phyloP scores from a whole-genome alignment of 805 yeast species.

The Lachancea dasiensis region DNA sequence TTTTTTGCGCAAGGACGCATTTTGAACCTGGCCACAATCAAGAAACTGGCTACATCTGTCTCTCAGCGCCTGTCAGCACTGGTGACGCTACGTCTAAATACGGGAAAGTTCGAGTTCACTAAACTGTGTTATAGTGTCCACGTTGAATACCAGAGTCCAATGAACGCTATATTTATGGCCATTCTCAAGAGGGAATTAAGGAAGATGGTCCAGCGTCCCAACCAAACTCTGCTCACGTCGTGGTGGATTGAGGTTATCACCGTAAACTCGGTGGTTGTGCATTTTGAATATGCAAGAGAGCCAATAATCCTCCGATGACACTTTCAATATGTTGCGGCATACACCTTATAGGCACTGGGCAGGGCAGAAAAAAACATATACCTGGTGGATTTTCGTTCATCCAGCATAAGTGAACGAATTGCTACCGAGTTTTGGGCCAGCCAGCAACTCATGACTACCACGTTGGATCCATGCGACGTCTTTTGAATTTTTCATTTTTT shows the following conservation, averaged over 20 bases:
- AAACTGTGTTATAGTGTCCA: neutral
- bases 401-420: too few species aligned
- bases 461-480: too few species aligned
- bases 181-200: conserved; percentile 5
- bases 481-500: too few species aligned
- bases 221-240: neutral
- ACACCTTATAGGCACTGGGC: too few species aligned
- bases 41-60: conserved; percentile 1
- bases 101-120: conserved; percentile 6
- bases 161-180: conserved; percentile 1
- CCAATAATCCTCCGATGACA: neutral
- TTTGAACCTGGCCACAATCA: conserved; percentile 1
- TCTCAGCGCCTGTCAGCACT: conserved; percentile 2
- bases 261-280: neutral
- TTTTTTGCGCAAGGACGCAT: conserved; percentile 6
- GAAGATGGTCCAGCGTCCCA: neutral
- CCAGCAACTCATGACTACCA: too few species aligned
- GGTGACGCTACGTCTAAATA: conserved; percentile 3
- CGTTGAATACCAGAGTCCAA: neutral
- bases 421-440: too few species aligned
- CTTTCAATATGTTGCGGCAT: too few species aligned
- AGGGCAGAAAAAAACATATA: too few species aligned
- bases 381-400: too few species aligned
- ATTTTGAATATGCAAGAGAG: conserved; percentile 3
- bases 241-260: conserved; percentile 8